These are phyloP conservation scores for Pulveroboletus frians DNA, from an alignment of 768 basidiomycete genomes.

Conservation along the genomic window DNA sequence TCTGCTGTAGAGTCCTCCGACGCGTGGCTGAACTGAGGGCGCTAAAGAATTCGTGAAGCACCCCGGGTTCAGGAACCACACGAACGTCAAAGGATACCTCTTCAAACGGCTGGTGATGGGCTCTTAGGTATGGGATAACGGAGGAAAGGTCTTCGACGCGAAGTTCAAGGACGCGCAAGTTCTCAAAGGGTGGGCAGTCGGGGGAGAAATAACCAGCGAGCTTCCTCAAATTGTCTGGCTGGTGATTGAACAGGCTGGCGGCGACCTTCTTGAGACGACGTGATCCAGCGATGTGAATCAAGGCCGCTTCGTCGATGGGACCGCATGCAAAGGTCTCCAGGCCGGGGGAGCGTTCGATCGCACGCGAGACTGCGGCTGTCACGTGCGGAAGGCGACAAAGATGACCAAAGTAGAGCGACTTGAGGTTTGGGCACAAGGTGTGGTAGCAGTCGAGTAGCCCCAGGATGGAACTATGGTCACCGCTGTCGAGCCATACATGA, in stretches of 20 bases:
- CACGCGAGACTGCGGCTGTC: neutral
- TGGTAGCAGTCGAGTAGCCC: slow-evolving; percentile 5
- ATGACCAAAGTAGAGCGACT: slow-evolving; percentile 1
- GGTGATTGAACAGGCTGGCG: neutral
- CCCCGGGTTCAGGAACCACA: neutral
- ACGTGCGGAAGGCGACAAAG: neutral
- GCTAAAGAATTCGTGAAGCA: slow-evolving; percentile 1
- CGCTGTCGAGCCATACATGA: neutral
- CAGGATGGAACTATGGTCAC: neutral
- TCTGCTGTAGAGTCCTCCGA: neutral
- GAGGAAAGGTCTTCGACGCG: neutral
- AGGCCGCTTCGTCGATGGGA: neutral
- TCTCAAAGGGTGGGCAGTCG: slow-evolving; percentile 1
- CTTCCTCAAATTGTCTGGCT: neutral
- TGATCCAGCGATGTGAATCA: neutral
- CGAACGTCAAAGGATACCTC: neutral
- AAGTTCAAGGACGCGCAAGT: slow-evolving; percentile 6
- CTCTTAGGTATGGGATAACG: slow-evolving; percentile 3
- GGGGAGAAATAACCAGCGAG: neutral
- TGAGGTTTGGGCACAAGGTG: neutral
- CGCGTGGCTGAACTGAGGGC: neutral
- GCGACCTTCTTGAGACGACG: neutral
- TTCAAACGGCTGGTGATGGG: slow-evolving; percentile 6
- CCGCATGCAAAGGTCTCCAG: neutral
- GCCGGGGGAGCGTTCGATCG: neutral